Conservation (phyloP, 768 basidiomycete species). For the Leucocoprinus birnbaumii region DNA sequence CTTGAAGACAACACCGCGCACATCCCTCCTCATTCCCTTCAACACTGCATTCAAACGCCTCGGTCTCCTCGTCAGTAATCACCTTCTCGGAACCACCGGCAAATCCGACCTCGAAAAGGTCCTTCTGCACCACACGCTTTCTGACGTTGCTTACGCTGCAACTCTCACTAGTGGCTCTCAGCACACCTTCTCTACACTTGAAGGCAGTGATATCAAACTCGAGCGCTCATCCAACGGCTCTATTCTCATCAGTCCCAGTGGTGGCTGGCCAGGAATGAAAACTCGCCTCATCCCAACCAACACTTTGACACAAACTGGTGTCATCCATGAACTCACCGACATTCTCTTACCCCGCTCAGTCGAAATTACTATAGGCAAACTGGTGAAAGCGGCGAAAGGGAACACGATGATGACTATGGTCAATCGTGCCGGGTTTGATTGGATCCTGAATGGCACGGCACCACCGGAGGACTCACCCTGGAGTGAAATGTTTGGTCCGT, state of each 20-base stretch:
- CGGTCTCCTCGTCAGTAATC: slow-evolving; percentile 80
- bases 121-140: slow-evolving; percentile 83
- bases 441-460: slow-evolving; percentile 84
- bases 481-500: slow-evolving; percentile 46
- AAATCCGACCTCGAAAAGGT: slow-evolving; percentile 81
- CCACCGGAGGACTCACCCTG: slow-evolving; percentile 72
- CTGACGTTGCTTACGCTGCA: slow-evolving; percentile 69
- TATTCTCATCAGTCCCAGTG: slow-evolving; percentile 59
- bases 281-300: slow-evolving; percentile 57
- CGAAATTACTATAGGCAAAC: slow-evolving; percentile 83
- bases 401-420: slow-evolving; percentile 86
- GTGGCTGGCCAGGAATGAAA: slow-evolving; percentile 76
- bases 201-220: slow-evolving; percentile 80
- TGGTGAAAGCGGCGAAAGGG: slow-evolving; percentile 85
- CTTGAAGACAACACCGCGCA: slow-evolving; percentile 60
- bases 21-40: slow-evolving; percentile 83
- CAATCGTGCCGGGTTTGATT: slow-evolving; percentile 81
- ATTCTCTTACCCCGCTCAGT: slow-evolving; percentile 86
- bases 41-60: slow-evolving; percentile 89
- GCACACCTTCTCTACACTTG: slow-evolving; percentile 76
- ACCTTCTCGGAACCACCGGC: slow-evolving; percentile 77
- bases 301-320: slow-evolving; percentile 84
- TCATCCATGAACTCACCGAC: slow-evolving; percentile 85
- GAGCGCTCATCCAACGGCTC: slow-evolving; percentile 53
- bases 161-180: slow-evolving; percentile 61